Percentiles rank a stretch among this genome's conserved stretches.
Conservation (phyloP, 352 stramenopile genomes). For the Aphanomyces euteiches region DNA sequence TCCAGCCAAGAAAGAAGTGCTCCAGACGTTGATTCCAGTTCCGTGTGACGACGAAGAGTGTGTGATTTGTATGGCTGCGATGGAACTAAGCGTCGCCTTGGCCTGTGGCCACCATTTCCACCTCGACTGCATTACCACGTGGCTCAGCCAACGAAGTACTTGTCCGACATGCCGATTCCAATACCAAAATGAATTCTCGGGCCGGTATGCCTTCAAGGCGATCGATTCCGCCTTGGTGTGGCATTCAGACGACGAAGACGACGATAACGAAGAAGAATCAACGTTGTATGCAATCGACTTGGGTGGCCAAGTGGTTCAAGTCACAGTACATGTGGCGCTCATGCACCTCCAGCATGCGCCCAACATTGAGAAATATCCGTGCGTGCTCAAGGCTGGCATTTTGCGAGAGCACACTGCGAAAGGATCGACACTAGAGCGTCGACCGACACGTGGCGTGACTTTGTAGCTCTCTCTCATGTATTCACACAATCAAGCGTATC, state of each 20-base stretch:
- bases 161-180: slow-evolving; percentile 94
- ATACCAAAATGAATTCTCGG: slow-evolving; percentile 78
- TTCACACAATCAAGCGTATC: too few species aligned
- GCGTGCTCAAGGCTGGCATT: slow-evolving; percentile 75
- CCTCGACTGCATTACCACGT: slow-evolving; percentile 88
- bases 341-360: slow-evolving; percentile 53
- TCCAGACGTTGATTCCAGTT: slow-evolving; percentile 41
- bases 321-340: slow-evolving; percentile 75
- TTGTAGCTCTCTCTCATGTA: too few species aligned
- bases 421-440: too few species aligned
- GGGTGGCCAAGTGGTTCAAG: slow-evolving; percentile 57
- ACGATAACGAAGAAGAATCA: slow-evolving; percentile 42
- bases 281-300: slow-evolving; percentile 59
- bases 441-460: too few species aligned
- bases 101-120: slow-evolving; percentile 94
- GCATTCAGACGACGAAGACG: slow-evolving; percentile 42
- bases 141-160: slow-evolving; percentile 88
- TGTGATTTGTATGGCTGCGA: slow-evolving; percentile 92
- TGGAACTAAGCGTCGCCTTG: slow-evolving; percentile 73
- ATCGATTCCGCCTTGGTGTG: slow-evolving; percentile 75
- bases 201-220: slow-evolving; percentile 73
- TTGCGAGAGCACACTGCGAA: slow-evolving; percentile 39
- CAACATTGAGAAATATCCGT: slow-evolving; percentile 70
- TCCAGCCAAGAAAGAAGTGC: slow-evolving; percentile 64
- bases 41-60: slow-evolving; percentile 43